These are phyloP conservation scores for Coprinopsis strossmayeri DNA, from an alignment of 768 basidiomycete species.

Conservation along the genomic window DNA sequence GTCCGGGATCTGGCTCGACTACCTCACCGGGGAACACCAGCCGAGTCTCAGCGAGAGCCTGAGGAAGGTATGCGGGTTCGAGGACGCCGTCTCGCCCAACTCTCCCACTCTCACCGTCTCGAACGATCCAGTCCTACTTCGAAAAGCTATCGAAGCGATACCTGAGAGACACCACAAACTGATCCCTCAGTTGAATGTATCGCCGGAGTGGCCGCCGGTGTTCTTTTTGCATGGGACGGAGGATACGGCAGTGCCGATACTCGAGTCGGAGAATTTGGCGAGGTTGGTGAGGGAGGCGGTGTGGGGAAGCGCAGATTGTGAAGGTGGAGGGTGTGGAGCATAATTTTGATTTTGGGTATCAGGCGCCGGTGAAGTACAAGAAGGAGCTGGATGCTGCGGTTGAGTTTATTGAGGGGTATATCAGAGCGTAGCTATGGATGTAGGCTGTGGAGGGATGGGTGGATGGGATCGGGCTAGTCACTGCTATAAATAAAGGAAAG, in stretches of 20 bases:
- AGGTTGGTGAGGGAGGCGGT: constrained; percentile 22
- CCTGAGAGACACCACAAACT: constrained; percentile 24
- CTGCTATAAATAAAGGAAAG: too few relatives aligned
- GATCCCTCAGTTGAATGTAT: constrained; percentile 40
- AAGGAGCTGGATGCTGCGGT: constrained; percentile 7
- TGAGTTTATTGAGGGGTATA: constrained; percentile 5
- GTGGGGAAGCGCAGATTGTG: constrained; percentile 22
- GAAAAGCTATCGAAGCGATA: constrained; percentile 27
- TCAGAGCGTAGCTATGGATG: background rate
- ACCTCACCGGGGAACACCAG: constrained; percentile 42
- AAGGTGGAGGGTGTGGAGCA: constrained; percentile 34
- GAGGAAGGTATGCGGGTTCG: constrained; percentile 48
- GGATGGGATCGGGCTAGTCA: too few relatives aligned
- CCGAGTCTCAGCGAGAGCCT: constrained; percentile 44
- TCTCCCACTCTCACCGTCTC: constrained; percentile 96
- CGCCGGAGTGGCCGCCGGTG: constrained; percentile 37
- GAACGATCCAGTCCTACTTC: constrained; percentile 86
- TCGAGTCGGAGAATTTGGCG: constrained; percentile 33
- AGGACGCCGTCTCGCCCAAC: constrained; percentile 77
- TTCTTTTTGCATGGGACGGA: constrained; percentile 40
- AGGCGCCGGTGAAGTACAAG: constrained; percentile 27
- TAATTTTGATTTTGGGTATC: constrained; percentile 44
- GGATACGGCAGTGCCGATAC: constrained; percentile 38
- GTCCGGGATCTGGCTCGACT: constrained; percentile 53
- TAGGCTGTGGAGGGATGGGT: too few relatives aligned